Conservation (phyloP, 768 basidiomycete species). For the Termitomyces titanicus region DNA sequence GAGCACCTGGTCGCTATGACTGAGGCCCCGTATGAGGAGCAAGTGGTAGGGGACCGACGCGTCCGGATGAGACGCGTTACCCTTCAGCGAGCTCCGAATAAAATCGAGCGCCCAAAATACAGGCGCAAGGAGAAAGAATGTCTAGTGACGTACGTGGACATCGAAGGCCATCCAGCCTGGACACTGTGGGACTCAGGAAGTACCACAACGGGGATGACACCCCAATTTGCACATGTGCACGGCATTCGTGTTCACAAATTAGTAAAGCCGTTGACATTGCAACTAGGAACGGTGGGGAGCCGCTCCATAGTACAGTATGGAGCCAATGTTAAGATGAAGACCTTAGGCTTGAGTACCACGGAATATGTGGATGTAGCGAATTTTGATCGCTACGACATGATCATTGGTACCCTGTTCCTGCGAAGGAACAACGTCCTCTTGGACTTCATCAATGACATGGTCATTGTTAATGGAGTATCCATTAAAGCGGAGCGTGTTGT, state of each 20-base stretch:
- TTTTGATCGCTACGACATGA: slow-evolving; percentile 30
- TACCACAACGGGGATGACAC: slow-evolving; percentile 17
- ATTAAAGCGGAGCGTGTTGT: background rate
- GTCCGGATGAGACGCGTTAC: background rate
- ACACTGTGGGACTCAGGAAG: slow-evolving; percentile 19
- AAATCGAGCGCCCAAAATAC: background rate
- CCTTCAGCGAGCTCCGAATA: background rate
- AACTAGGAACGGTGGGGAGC: slow-evolving; percentile 30
- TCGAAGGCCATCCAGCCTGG: background rate
- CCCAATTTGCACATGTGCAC: slow-evolving; percentile 13
- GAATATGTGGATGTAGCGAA: slow-evolving; percentile 32
- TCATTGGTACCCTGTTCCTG: slow-evolving; percentile 32
- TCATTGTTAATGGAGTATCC: slow-evolving; percentile 8
- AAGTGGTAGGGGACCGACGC: background rate
- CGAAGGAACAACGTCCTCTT: slow-evolving; percentile 15
- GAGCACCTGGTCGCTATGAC: background rate
- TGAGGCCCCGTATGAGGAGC: background rate
- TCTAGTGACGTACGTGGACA: background rate
- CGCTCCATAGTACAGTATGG: slow-evolving; percentile 26
- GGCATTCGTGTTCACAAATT: slow-evolving; percentile 10
- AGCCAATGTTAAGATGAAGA: background rate
- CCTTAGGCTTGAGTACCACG: background rate
- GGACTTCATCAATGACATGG: slow-evolving; percentile 17
- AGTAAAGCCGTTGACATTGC: slow-evolving; percentile 17
- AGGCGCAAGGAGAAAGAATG: background rate